phyloP scores from a whole-genome alignment of 1,139 yeast species.

The Blastobotrys raffinosifermentans region DNA sequence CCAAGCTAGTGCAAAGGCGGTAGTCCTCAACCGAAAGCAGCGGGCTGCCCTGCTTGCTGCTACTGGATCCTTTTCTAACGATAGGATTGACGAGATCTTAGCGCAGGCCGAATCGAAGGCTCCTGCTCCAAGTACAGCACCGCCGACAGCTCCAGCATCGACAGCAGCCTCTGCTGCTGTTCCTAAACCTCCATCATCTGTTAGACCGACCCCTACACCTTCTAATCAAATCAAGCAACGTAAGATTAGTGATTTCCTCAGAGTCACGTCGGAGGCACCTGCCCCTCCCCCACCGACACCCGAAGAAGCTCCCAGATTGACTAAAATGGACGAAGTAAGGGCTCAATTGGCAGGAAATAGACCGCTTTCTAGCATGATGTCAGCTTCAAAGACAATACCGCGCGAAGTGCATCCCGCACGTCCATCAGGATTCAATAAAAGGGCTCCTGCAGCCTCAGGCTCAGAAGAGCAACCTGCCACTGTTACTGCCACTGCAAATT shows the following conservation, averaged over 20 bases:
- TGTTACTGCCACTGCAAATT: constrained; percentile 6
- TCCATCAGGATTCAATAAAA: constrained; percentile 72
- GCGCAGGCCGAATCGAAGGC: constrained; percentile 13
- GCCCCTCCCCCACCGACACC: constrained; percentile 11
- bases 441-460: constrained; percentile 1
- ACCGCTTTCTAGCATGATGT: constrained; percentile 10
- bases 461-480: constrained; percentile 10
- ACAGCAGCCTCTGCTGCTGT: constrained; percentile 4
- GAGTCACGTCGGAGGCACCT: constrained; percentile 10
- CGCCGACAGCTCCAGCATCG: constrained; percentile 9
- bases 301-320: constrained; percentile 18
- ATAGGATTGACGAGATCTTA: constrained; percentile 16
- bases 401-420: constrained; percentile 56
- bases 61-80: constrained; percentile 21
- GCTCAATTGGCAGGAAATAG: constrained; percentile 6
- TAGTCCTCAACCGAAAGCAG: constrained; percentile 23
- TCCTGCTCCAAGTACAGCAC: constrained; percentile 11
- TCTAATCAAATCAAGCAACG: not conserved
- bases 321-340: constrained; percentile 27
- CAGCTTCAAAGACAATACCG: constrained; percentile 20
- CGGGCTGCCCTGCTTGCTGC: constrained; percentile 21
- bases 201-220: constrained; percentile 1
- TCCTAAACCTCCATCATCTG: not conserved
- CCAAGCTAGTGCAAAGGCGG: constrained; percentile 21
- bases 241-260: not conserved